A percentile compares a stretch with the other conserved stretches of the same genome.
These are phyloP conservation scores for Backusella morwellensis DNA, from an alignment of 192 early-diverging fungal genomes.

Conservation along the genomic window DNA sequence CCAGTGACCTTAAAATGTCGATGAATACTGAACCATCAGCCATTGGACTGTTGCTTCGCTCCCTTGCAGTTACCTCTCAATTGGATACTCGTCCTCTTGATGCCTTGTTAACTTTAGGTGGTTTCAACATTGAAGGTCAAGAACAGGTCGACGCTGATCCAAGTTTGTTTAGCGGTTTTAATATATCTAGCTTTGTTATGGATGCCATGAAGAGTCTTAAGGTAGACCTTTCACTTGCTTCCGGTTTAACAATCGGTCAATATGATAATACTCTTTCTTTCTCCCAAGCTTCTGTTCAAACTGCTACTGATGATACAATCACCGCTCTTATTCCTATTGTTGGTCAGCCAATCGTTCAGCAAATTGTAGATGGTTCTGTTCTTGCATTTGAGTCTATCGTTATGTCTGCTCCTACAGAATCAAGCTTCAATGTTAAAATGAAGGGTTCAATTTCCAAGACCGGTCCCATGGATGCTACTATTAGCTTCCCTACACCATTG, in stretches of 20 bases:
- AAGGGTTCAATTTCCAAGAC: constrained; percentile 40
- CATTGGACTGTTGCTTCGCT: constrained; percentile 43
- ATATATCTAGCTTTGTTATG: constrained; percentile 42
- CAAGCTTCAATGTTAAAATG: constrained; percentile 43
- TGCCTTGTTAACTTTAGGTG: constrained; percentile 44
- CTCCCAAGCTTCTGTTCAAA: constrained; percentile 39
- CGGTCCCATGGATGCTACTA: constrained; percentile 46
- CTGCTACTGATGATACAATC: constrained; percentile 42
- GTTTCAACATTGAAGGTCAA: constrained; percentile 34
- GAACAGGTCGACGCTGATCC: constrained; percentile 19
- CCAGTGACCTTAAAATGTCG: constrained; percentile 30
- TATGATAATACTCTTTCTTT: constrained; percentile 42
- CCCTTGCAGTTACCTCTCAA: constrained; percentile 41
- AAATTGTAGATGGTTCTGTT: constrained; percentile 36
- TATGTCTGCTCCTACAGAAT: constrained; percentile 33
- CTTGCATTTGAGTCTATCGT: constrained; percentile 35
- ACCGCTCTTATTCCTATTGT: constrained; percentile 46
- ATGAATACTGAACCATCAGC: constrained; percentile 54
- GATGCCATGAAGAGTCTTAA: constrained; percentile 44
- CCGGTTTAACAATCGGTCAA: constrained; percentile 45
- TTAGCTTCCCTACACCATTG: constrained; percentile 40
- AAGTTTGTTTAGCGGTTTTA: constrained; percentile 44
- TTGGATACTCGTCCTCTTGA: constrained; percentile 45
- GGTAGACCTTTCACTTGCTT: constrained; percentile 45
- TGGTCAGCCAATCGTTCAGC: constrained; percentile 48